Percentiles rank a stretch among this genome's conserved stretches.
Evolutionary conservation across 148 eudicot species (phyloP).

Genomic region (Limonium bicolor): DNA sequence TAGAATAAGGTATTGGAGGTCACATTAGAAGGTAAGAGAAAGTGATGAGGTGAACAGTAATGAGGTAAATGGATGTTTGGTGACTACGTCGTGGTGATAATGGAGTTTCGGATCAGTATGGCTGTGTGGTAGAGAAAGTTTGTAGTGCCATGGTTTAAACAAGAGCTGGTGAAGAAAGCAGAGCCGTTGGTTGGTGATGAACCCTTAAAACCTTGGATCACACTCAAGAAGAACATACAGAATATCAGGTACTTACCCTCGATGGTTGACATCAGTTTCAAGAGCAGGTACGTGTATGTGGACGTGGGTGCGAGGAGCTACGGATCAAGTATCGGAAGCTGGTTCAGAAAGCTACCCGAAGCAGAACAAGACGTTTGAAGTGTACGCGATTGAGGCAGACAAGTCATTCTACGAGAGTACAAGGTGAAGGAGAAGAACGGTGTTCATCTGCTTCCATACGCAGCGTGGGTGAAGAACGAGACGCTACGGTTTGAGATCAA

Average conservation of each 20-base stretch:
- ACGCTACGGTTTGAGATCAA: conserved; percentile 79
- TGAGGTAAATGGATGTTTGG: no score
- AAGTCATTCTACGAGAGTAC: conserved; percentile 56
- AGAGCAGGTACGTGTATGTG: conserved; percentile 59
- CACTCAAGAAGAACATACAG: conserved; percentile 62
- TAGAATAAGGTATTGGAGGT: no score
- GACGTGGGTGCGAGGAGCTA: conserved; percentile 95
- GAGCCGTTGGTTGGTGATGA: conserved; percentile 64
- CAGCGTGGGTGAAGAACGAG: conserved; percentile 90
- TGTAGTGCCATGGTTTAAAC: conserved; percentile 57
- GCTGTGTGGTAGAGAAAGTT: no score
- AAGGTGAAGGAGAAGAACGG: conserved; percentile 37
- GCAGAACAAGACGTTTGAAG: conserved; percentile 74
- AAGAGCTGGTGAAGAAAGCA: conserved; percentile 36
- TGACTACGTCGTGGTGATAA: conserved; percentile 4
- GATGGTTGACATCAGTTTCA: conserved; percentile 75
- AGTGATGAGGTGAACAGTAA: conserved; percentile 3
- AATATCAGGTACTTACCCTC: conserved; percentile 63
- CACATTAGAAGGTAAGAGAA: no score
- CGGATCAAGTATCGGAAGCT: conserved; percentile 91
- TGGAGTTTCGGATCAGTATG: no score
- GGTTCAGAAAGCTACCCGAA: conserved; percentile 96
- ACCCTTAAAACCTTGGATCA: conserved; percentile 85
- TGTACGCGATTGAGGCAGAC: conserved; percentile 90
- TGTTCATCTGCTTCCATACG: conserved; percentile 72